A percentile compares a stretch with the other conserved stretches of the same genome.
Conservation (phyloP, 441 rosid genomes). For the Mallotus japonicus region DNA sequence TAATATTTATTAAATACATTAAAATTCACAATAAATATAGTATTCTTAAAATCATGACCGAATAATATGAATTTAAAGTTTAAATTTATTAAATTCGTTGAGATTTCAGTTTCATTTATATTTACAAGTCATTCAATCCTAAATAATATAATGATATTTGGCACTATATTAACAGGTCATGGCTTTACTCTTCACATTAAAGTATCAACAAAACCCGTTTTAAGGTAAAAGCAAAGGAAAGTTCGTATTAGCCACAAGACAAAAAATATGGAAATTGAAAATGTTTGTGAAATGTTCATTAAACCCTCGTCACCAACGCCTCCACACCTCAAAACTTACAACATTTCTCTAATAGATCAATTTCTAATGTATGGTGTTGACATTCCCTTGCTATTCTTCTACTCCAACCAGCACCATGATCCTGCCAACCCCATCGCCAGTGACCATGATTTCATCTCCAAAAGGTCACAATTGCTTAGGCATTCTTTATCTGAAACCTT, state of each 20-base stretch:
- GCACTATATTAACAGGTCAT: too few relatives aligned
- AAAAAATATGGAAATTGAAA: constrained; percentile 14
- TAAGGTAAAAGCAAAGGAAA: too few relatives aligned
- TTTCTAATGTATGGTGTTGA: constrained; percentile 19
- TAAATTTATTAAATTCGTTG: too few relatives aligned
- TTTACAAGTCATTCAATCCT: too few relatives aligned
- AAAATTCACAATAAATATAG: too few relatives aligned
- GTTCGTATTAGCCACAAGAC: background rate
- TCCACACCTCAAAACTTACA: constrained; percentile 9
- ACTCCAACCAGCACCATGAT: background rate
- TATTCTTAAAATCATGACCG: too few relatives aligned
- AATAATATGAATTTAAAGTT: too few relatives aligned
- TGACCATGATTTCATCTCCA: background rate
- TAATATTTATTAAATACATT: too few relatives aligned
- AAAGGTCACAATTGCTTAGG: constrained; percentile 7
- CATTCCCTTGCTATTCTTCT: constrained; percentile 16
- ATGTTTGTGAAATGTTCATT: constrained; percentile 16
- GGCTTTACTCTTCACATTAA: too few relatives aligned
- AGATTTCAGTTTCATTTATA: too few relatives aligned
- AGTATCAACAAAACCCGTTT: too few relatives aligned
- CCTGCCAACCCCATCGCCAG: background rate
- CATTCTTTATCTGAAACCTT: constrained; percentile 29
- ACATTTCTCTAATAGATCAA: constrained; percentile 30
- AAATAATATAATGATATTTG: too few relatives aligned
- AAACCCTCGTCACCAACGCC: constrained; percentile 29